Conservation (phyloP, 371 early-diverging fungal species). For the Furculomyces boomerangus region DNA sequence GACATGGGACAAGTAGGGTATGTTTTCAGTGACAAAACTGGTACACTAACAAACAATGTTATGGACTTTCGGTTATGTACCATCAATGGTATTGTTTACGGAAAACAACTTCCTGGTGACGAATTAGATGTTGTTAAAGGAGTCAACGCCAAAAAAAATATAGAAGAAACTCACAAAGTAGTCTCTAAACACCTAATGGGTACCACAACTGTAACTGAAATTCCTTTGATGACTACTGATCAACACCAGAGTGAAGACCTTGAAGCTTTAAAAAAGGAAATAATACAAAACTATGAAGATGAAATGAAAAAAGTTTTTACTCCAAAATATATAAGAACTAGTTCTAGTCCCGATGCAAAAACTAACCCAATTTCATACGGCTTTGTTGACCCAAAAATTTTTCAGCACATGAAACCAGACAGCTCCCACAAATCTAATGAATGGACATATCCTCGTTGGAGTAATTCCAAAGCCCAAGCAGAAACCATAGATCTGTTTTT, state of each 20-base stretch:
- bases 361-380: conserved; percentile 22
- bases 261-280: conserved; percentile 13
- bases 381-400: conserved; percentile 70
- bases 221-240: not conserved
- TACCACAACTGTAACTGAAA: not conserved
- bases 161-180: conserved; percentile 14
- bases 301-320: conserved; percentile 44
- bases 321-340: conserved; percentile 29
- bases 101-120: conserved; percentile 26
- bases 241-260: conserved; percentile 6
- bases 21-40: conserved; percentile 95
- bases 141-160: conserved; percentile 17
- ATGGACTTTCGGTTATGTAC: conserved; percentile 87
- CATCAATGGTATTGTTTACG: conserved; percentile 66
- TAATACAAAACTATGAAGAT: conserved; percentile 34
- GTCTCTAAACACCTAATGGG: not conserved
- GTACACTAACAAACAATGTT: conserved; percentile 92
- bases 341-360: not conserved
- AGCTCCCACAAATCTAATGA: not conserved
- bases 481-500: conserved; percentile 50
- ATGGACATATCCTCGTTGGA: not conserved
- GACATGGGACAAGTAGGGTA: conserved; percentile 92
- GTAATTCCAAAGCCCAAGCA: not conserved
- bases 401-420: conserved; percentile 35
- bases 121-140: conserved; percentile 24